Evolutionary conservation across 139 green algal species (phyloP).

Genomic region (Chlamydomonas incerta): DNA sequence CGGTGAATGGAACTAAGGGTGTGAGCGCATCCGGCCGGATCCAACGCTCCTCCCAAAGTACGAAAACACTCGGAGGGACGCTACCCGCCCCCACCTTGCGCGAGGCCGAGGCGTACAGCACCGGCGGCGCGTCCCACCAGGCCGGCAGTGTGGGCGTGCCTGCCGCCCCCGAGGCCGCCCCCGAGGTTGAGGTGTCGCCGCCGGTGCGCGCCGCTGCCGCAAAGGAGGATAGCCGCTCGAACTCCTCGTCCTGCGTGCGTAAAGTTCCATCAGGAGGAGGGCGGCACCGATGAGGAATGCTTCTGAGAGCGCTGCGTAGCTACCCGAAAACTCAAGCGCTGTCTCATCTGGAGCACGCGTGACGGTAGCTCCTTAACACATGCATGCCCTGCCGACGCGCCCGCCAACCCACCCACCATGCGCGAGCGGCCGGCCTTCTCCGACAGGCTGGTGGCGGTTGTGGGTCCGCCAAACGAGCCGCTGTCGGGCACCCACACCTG

Average conservation of each 20-base stretch:
- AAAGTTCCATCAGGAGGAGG: too few relatives aligned
- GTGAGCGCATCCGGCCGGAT: too few relatives aligned
- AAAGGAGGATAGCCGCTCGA: slow-evolving; percentile 13
- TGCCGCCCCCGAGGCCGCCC: background rate
- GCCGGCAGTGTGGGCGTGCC: background rate
- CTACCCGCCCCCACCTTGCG: background rate
- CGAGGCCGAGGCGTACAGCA: slow-evolving; percentile 17
- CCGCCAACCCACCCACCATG: background rate
- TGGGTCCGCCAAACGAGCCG: slow-evolving; percentile 17
- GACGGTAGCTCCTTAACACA: too few relatives aligned
- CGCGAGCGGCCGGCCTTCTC: slow-evolving; percentile 17
- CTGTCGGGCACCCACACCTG: slow-evolving; percentile 38
- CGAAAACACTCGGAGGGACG: too few relatives aligned
- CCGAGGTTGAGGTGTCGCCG: background rate
- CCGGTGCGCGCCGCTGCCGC: slow-evolving; percentile 21
- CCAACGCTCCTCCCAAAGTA: too few relatives aligned
- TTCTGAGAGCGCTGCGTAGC: too few relatives aligned
- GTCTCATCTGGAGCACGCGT: too few relatives aligned
- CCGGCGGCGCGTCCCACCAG: slow-evolving; percentile 34
- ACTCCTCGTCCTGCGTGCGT: slow-evolving; percentile 44
- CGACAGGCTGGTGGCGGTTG: background rate
- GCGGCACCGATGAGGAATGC: too few relatives aligned
- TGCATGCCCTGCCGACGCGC: background rate
- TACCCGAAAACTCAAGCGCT: too few relatives aligned
- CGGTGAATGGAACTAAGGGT: too few relatives aligned